phyloP scores from a whole-genome alignment of 108 stramenopile species.

The Cylindrotheca fusiformis region DNA sequence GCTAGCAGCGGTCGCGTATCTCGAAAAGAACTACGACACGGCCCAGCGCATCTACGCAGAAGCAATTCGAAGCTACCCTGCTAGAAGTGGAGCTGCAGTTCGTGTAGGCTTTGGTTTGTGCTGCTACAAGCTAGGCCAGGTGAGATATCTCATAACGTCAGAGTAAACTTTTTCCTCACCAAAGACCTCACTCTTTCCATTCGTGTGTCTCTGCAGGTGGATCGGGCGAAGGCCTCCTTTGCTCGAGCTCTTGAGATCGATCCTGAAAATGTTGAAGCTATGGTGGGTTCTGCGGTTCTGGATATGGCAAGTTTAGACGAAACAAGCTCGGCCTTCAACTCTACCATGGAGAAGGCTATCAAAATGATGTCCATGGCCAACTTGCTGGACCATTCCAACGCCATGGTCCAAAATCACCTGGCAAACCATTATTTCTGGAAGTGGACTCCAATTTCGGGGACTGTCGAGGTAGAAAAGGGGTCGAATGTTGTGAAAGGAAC shows the following conservation, averaged over 20 bases:
- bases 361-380: conserved; percentile 90
- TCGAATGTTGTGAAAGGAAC: conserved; percentile 43
- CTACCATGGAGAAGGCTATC: conserved; percentile 69
- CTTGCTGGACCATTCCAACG: conserved; percentile 81
- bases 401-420: conserved; percentile 95
- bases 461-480: conserved; percentile 55
- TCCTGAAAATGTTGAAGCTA: conserved; percentile 77
- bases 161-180: background rate
- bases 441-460: conserved; percentile 80
- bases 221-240: conserved; percentile 85
- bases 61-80: conserved; percentile 63
- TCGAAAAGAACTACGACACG: conserved; percentile 57
- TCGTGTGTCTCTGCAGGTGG: conserved; percentile 30
- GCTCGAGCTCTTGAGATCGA: conserved; percentile 72
- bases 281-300: conserved; percentile 75
- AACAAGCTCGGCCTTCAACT: conserved; percentile 49
- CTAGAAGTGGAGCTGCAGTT: conserved; percentile 41
- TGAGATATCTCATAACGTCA: too few species aligned
- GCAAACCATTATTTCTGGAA: conserved; percentile 96
- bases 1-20: conserved; percentile 71
- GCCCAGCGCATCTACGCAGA: conserved; percentile 63
- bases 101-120: conserved; percentile 82
- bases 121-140: conserved; percentile 79
- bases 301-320: conserved; percentile 76
- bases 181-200: background rate